Conservation (phyloP, 169 alveolate genomes). For the Plasmodium sp. region DNA sequence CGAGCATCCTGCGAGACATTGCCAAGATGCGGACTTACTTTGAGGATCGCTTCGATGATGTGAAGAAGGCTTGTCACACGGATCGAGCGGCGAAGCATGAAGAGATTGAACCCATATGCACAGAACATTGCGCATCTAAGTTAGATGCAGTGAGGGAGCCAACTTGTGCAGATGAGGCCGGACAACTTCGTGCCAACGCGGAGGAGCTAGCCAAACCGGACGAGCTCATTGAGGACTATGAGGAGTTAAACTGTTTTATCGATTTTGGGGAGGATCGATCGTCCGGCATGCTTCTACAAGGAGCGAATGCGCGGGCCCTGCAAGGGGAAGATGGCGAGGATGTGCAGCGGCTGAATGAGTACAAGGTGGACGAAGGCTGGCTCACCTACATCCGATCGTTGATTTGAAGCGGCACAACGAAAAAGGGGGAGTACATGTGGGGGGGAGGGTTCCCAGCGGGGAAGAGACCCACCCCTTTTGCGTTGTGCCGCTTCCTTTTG, state of each 20-base stretch:
- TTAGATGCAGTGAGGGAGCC: background rate
- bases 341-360: background rate
- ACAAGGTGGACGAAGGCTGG: slow-evolving; percentile 56
- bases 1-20: background rate
- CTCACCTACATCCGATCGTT: slow-evolving; percentile 48
- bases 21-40: background rate
- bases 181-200: background rate
- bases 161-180: background rate
- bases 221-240: slow-evolving; percentile 27
- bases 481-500: background rate
- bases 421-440: too few species aligned
- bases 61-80: background rate
- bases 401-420: background rate
- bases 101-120: background rate
- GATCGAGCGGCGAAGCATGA: background rate
- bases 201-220: slow-evolving; percentile 1
- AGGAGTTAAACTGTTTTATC: slow-evolving; percentile 39
- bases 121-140: background rate
- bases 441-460: too few species aligned
- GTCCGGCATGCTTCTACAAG: slow-evolving; percentile 41
- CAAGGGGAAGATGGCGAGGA: background rate
- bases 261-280: slow-evolving; percentile 24
- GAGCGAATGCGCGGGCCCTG: background rate
- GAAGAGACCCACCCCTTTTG: too few species aligned
- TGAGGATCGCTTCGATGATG: background rate